phyloP scores from a whole-genome alignment of 495 filamentous ascomycete species.

The Elaphomyces granulatus region DNA sequence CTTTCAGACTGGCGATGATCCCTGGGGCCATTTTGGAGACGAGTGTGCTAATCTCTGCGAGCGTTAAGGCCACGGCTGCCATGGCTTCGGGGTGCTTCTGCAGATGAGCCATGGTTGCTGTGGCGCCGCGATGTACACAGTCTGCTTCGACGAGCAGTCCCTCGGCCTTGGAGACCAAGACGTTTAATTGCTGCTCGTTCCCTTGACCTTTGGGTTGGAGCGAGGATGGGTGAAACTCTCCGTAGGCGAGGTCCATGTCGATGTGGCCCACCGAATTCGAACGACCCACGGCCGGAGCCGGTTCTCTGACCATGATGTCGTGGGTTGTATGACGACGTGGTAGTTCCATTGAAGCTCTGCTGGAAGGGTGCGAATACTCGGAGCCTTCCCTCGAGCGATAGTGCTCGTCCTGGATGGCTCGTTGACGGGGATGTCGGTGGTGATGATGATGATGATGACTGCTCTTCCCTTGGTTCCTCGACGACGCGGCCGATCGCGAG shows the following conservation, averaged over 20 bases:
- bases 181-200: slow-evolving; percentile 45
- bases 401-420: slow-evolving; percentile 12
- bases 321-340: slow-evolving; percentile 34
- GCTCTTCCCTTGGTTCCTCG: slow-evolving; percentile 18
- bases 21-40: slow-evolving; percentile 73
- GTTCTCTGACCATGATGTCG: slow-evolving; percentile 20
- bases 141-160: slow-evolving; percentile 67
- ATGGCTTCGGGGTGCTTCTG: slow-evolving; percentile 88
- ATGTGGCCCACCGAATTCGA: slow-evolving; percentile 44
- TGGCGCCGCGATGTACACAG: slow-evolving; percentile 73
- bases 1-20: slow-evolving; percentile 58
- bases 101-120: slow-evolving; percentile 67
- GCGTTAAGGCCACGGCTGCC: slow-evolving; percentile 80
- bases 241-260: slow-evolving; percentile 84
- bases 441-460: slow-evolving; percentile 2
- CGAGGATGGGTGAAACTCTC: slow-evolving; percentile 32
- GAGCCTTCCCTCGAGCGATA: too few relatives aligned
- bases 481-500: slow-evolving; percentile 26
- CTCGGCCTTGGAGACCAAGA: slow-evolving; percentile 54
- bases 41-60: slow-evolving; percentile 79
- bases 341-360: slow-evolving; percentile 11
- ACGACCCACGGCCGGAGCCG: slow-evolving; percentile 14
- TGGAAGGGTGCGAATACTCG: neutral
- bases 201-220: slow-evolving; percentile 21
- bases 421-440: slow-evolving; percentile 1